A percentile compares a stretch with the other conserved stretches of the same genome.
Conservation (phyloP, 768 basidiomycete species). For the Omphalotus guepiniiformis region DNA sequence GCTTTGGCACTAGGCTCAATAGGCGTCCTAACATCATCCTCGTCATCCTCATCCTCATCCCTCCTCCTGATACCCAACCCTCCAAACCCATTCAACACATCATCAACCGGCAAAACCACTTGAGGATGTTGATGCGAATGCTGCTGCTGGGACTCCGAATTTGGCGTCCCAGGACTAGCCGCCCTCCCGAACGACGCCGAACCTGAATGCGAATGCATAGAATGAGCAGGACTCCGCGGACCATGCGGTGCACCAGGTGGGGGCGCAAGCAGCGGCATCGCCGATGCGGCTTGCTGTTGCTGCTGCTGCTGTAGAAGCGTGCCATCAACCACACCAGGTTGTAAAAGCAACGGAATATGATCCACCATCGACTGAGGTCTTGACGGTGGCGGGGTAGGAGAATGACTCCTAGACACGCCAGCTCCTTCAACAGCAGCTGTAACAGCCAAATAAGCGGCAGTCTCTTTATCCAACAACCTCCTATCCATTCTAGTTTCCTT, state of each 20-base stretch:
- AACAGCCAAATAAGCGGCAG: not conserved
- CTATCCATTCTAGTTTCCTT: slow-evolving; percentile 64
- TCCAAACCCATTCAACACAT: not conserved
- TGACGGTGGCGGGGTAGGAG: no score
- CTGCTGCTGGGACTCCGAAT: not conserved
- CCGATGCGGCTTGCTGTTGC: slow-evolving; percentile 31
- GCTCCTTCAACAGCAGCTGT: not conserved
- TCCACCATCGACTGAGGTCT: no score
- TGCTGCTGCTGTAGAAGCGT: slow-evolving; percentile 27
- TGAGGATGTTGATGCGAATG: not conserved
- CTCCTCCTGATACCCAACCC: not conserved
- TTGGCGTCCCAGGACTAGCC: slow-evolving; percentile 5
- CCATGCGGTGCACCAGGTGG: slow-evolving; percentile 5
- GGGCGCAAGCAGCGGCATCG: slow-evolving; percentile 18
- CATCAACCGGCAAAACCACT: not conserved
- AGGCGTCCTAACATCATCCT: slow-evolving; percentile 33
- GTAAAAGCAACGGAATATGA: no score
- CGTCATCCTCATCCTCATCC: slow-evolving; percentile 17
- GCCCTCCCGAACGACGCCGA: slow-evolving; percentile 3
- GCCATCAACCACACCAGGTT: no score
- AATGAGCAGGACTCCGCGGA: slow-evolving; percentile 6
- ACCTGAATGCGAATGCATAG: not conserved
- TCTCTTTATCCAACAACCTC: slow-evolving; percentile 38
- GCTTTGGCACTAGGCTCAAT: slow-evolving; percentile 80
- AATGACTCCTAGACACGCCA: slow-evolving; percentile 1